Base-by-base conservation (phyloP, 2,329 filamentous ascomycete species). In the Phialocephala sp. region DNA sequence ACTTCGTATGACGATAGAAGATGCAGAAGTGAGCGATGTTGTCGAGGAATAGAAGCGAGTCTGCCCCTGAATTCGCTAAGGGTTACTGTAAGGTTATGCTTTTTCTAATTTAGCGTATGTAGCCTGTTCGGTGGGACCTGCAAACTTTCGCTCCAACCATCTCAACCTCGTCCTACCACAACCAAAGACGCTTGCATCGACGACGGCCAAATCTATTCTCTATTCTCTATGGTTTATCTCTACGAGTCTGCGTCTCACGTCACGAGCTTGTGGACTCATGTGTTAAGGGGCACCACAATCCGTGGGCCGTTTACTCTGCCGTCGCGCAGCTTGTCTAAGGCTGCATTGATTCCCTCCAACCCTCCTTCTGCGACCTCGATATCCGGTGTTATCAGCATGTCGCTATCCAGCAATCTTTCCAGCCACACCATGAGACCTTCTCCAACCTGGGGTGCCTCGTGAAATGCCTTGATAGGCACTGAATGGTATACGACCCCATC, bases 381-480 rank as follows among this genome's bases (percentile, higher is more conserved):
- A 36, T 90, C 87, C 0, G 90, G 90, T 4, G 88, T 81, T 4
- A 81, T 77, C 2, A 93, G 72, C 0, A 81, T 74, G 0, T 82
- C 80, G 0, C 81, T 78, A 9, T 83, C 79, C 8, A 93, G 76
- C n/a, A 93, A 76, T 27, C 81, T 79, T 74, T 92, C 90, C 32
- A 92, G 78, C 91, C 91, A 93, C 1, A 79, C 74, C 14, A 87
- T 87, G 62, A 92, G 74, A 0, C 81, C 81, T 68, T 88, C 84
- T 0, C 91, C 91, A 0, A 93, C 80, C 1, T 81, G 80, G 0
- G 87, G 84, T 0, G 88, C 82, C 65, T 90, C 87, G 73, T 94
- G 91, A 72, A 92, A 93, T 4, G 92, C 73, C 76, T 93, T 93
- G 67, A 94, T 91, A 0, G 91, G 91, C 0, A 93, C 88, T 0